phyloP scores from a whole-genome alignment of 176 grass and related monocot genomes.

The Raddia guianensis region DNA sequence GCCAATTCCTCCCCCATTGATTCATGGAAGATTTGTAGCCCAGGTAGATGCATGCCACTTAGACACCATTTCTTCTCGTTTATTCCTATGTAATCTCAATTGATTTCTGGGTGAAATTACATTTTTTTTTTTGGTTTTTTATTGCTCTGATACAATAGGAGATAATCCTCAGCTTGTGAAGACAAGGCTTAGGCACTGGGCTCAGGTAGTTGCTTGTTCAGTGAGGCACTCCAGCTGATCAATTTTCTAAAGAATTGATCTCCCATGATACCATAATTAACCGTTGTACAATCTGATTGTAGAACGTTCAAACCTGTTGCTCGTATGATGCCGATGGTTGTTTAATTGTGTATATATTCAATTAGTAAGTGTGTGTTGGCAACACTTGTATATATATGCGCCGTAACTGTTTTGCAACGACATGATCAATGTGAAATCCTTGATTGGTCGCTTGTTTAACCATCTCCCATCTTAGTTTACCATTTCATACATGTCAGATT shows the following conservation, averaged over 20 bases:
- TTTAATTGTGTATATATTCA: conserved; percentile 46
- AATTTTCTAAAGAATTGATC: neutral
- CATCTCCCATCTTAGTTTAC: neutral
- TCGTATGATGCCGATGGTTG: conserved; percentile 26
- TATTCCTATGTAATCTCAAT: neutral
- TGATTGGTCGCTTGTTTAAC: neutral
- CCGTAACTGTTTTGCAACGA: neutral
- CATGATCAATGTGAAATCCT: neutral
- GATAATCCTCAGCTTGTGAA: conserved; percentile 59
- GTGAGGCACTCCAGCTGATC: conserved; percentile 53
- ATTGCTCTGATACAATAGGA: conserved; percentile 31
- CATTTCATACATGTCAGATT: neutral
- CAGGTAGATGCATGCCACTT: conserved; percentile 23
- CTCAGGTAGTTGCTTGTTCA: conserved; percentile 56
- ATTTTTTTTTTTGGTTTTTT: no score
- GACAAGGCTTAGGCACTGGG: conserved; percentile 60
- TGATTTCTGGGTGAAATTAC: neutral
- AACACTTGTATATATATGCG: conserved; percentile 20
- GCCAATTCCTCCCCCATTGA: conserved; percentile 35
- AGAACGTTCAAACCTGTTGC: no score
- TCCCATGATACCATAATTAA: neutral
- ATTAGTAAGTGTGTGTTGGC: conserved; percentile 29
- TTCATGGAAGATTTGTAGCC: conserved; percentile 54
- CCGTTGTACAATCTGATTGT: neutral
- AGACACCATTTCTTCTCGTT: neutral